Conservation (phyloP, 768 basidiomycete genomes). For the Mycena sanguinolenta region DNA sequence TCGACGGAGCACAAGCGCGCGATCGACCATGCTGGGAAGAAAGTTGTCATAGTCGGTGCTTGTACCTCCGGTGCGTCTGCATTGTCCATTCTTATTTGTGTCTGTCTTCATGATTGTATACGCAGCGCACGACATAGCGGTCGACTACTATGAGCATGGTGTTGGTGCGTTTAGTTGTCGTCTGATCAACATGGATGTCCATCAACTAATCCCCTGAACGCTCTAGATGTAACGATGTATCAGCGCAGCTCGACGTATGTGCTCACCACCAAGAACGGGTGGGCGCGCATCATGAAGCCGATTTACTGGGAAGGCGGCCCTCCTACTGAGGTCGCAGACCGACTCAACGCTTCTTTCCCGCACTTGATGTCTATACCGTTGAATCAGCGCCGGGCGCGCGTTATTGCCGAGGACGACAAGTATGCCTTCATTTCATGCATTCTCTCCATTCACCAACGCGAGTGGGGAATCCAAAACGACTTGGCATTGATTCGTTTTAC, state of each 20-base stretch:
- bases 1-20: conserved; percentile 63
- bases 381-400: conserved; percentile 49
- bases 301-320: conserved; percentile 55
- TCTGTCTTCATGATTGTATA: background rate
- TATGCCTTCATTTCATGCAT: conserved; percentile 26
- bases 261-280: conserved; percentile 53
- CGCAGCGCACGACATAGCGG: conserved; percentile 29
- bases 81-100: background rate
- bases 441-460: background rate
- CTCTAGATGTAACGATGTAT: conserved; percentile 50
- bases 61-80: conserved; percentile 62
- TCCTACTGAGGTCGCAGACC: conserved; percentile 53
- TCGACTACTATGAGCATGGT: conserved; percentile 25
- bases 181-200: background rate
- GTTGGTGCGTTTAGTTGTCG: conserved; percentile 12
- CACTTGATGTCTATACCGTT: conserved; percentile 37
- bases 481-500: no score
- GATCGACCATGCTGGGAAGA: conserved; percentile 66
- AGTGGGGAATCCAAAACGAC: no score
- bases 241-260: conserved; percentile 62
- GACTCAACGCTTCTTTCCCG: conserved; percentile 52
- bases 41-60: conserved; percentile 72
- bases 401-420: conserved; percentile 60
- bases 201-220: background rate
- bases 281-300: conserved; percentile 16